Evolutionary conservation across 2,329 filamentous ascomycete genomes (phyloP), one percentile per base, ranked within the genome.

Genomic region (Didymosphaeria variabile): DNA sequence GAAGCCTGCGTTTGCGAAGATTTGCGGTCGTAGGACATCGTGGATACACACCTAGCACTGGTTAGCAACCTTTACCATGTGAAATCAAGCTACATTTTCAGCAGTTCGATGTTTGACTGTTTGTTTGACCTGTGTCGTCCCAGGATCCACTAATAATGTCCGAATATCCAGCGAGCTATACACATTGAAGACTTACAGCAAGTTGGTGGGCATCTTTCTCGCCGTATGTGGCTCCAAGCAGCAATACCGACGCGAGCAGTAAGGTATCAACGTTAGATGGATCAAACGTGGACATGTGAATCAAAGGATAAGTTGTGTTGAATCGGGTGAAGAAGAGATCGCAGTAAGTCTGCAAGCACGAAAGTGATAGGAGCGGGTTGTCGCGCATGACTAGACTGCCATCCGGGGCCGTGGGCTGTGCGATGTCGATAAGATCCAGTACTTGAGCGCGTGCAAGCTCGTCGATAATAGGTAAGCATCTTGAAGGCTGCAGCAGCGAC

Each of bases 221-320:
- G 12, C 83, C 82, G 65, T 89, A 89, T 0, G 87, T 89, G 0
- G 87, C 87, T 0, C 87, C 87, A n/a, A 89, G 81, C 2, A 87
- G 78, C 2, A 89, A 64, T 0, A 89, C 80, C 0, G 87, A 83
- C 0, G 84, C 75, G 0, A 89, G 77, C 0, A 88, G 77, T 0
- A 88, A 73, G 0, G 85, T 79, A 29, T 89, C 84, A 0, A 81
- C 78, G 3, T 77, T 71, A 8, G 76, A 79, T 0, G 85, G 80
- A 46, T 86, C 79, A 67, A 89, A 89, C 0, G 86, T 88, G 1
- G 85, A 77, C 63, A 84, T 79, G 61, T 89, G 86, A 9, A 89
- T 81, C 1, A 89, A 76, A 0, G 87, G 87, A 64, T 89, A 89
- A 0, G 83, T 79, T 0, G 82, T 81, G 69, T 90, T 89, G 75